These are phyloP conservation scores for Hepatocystis sp. DNA, from an alignment of 169 alveolate species.

Conservation along the genomic window DNA sequence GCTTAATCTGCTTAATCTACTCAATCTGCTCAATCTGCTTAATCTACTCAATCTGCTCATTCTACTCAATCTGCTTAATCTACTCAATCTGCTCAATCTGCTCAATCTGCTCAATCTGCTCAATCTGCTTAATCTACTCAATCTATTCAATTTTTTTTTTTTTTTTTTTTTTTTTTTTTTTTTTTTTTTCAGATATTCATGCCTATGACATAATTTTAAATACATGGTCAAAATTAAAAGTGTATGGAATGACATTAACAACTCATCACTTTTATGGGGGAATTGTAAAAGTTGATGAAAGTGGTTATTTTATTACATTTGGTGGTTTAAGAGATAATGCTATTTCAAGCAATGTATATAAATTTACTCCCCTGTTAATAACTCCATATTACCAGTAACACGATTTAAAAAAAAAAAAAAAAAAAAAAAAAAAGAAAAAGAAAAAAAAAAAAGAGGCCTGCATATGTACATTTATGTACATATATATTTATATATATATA, in stretches of 20 bases:
- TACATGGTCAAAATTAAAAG: conserved; percentile 43
- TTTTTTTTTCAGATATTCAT: conserved; percentile 20
- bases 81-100: no score
- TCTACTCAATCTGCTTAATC: no score
- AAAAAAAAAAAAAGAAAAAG: not conserved
- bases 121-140: no score
- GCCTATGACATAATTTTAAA: conserved; percentile 66
- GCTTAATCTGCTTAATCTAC: no score
- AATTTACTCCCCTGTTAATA: conserved; percentile 33
- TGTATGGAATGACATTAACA: conserved; percentile 42
- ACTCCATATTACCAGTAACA: conserved; percentile 27
- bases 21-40: no score
- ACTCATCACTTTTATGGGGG: conserved; percentile 66
- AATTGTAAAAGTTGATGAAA: conserved; percentile 44
- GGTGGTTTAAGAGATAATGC: conserved; percentile 70
- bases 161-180: not conserved
- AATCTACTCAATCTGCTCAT: no score
- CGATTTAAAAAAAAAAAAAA: conserved; percentile 1
- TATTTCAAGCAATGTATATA: conserved; percentile 29
- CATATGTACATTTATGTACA: not conserved
- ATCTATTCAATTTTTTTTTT: not conserved
- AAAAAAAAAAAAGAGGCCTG: not conserved
- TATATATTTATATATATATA: not conserved
- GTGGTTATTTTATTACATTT: conserved; percentile 62
- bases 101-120: no score